Percentiles rank a stretch among this genome's conserved stretches.
Conservation (phyloP, 805 yeast species). For the Kuraishia ogatae region DNA sequence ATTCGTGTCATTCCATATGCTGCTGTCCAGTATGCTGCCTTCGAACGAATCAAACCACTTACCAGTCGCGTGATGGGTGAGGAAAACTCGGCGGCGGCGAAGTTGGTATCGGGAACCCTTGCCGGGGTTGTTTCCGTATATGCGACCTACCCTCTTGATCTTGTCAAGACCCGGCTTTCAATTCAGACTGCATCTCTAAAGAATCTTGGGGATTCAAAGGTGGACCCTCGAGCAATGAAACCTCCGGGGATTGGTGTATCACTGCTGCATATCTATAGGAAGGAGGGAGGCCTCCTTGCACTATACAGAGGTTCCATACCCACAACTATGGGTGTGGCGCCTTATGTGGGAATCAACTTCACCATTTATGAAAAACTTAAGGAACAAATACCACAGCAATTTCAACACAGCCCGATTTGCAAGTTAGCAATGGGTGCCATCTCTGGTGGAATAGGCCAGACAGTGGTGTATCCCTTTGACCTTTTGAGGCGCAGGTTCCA, state of each 20-base stretch:
- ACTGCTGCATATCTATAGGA: conserved; percentile 46
- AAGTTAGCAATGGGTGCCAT: conserved; percentile 75
- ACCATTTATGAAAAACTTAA: conserved; percentile 80
- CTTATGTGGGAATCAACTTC: conserved; percentile 90
- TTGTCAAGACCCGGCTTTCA: conserved; percentile 82
- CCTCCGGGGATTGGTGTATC: conserved; percentile 71
- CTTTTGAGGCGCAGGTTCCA: conserved; percentile 84
- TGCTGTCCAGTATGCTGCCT: conserved; percentile 88
- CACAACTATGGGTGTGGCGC: conserved; percentile 92
- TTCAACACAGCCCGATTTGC: conserved; percentile 29
- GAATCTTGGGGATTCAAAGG: conserved; percentile 37
- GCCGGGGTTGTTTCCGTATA: conserved; percentile 78
- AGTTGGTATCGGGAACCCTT: conserved; percentile 67
- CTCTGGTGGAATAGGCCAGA: conserved; percentile 86
- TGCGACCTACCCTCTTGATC: conserved; percentile 86
- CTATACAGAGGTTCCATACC: conserved; percentile 82
- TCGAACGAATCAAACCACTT: conserved; percentile 47
- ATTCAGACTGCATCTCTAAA: conserved; percentile 70
- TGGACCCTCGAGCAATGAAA: conserved; percentile 15
- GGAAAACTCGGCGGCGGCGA: conserved; percentile 42
- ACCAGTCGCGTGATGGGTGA: conserved; percentile 19
- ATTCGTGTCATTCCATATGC: conserved; percentile 86
- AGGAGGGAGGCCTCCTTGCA: conserved; percentile 78
- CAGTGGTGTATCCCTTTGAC: conserved; percentile 87
- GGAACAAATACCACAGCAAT: conserved; percentile 33